A percentile compares a stretch with the other conserved stretches of the same genome.
Evolutionary conservation across 805 yeast genomes (phyloP).

Genomic region (Lachancea sp.): DNA sequence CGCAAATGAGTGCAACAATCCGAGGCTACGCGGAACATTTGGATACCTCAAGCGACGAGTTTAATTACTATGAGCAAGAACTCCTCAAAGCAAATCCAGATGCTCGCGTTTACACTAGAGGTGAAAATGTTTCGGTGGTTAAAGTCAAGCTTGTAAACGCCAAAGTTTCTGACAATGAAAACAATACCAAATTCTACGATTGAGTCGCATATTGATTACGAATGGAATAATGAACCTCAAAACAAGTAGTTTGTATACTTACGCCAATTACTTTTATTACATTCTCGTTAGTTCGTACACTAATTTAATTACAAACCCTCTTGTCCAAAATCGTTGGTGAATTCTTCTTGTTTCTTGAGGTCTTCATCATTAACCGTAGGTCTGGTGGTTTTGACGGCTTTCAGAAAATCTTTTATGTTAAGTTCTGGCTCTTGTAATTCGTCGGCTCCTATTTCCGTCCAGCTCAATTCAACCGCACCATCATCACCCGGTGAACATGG

Average conservation of each 20-base stretch:
- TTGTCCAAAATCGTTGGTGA: conserved; percentile 93
- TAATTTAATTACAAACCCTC: conserved; percentile 65
- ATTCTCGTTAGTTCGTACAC: conserved; percentile 5
- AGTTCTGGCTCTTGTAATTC: conserved; percentile 86
- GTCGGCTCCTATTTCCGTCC: conserved; percentile 89
- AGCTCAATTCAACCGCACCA: conserved; percentile 80
- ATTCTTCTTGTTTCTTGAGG: conserved; percentile 72
- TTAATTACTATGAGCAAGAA: conserved; percentile 52
- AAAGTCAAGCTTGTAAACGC: conserved; percentile 60
- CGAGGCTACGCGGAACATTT: conserved; percentile 63
- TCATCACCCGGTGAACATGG: conserved; percentile 98
- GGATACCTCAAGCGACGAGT: conserved; percentile 40
- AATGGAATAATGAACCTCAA: background rate
- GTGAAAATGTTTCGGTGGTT: conserved; percentile 59
- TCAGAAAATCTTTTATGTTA: conserved; percentile 85
- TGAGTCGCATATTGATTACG: conserved; percentile 14
- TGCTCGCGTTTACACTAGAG: conserved; percentile 60
- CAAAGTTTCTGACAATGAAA: conserved; percentile 72
- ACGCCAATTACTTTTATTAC: conserved; percentile 2
- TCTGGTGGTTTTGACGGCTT: conserved; percentile 83
- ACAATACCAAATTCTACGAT: conserved; percentile 40
- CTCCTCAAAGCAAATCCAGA: conserved; percentile 60
- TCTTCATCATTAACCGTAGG: conserved; percentile 92
- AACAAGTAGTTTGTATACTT: background rate
- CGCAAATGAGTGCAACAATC: conserved; percentile 76